Base-by-base conservation (phyloP, 768 basidiomycete species). In the Chalciporus chontae region DNA sequence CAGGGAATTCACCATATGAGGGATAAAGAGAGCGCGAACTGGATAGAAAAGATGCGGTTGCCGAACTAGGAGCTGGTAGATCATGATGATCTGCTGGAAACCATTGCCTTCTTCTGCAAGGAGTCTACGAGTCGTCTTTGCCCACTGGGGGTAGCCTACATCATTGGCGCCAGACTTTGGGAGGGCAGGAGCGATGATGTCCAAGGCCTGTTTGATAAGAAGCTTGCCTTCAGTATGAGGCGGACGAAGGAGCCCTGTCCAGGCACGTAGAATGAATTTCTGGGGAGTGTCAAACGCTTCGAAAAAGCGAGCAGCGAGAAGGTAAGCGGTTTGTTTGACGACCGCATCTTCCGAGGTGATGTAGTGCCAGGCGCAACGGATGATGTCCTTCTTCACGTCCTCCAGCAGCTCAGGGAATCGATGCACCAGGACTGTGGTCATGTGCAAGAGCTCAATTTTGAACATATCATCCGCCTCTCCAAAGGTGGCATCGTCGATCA, bases 1-100 rank as follows among this genome's bases (percentile, higher is more conserved):
- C 54, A 99, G 74, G 9, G 90, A 90, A 60, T 88, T 88, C 36
- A 94, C 89, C 72, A 99, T 94, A 62, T 94, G 89, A 0, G 93
- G 88, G 13, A 97, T 81, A 69, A 97, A 98, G 8, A 96, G 74
- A 3, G 90, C 87, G 37, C 96, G 87, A 50, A 93, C 90, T 37
- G 90, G 85, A 73, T 87, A 98, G 71, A 97, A 99, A 8, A 96
- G 75, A 45, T 91, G 80, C 0, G 90, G 83, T 52, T 97, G 93
- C 52, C 92, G 88, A 54, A 92, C 85, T 49, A 99, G 86, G 47
- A 99, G 80, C 53, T 94, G 87, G 64, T 96, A 99, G 45, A 97
- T 88, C 53, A 79, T 77, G 52, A 87, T 82, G 46, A 88, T 78
- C 52, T 94, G 80, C 39, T 79, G 72, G 41, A 79, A 75, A 23